Base-by-base conservation (phyloP, 768 basidiomycete genomes). In the Kwoniella sp. region DNA sequence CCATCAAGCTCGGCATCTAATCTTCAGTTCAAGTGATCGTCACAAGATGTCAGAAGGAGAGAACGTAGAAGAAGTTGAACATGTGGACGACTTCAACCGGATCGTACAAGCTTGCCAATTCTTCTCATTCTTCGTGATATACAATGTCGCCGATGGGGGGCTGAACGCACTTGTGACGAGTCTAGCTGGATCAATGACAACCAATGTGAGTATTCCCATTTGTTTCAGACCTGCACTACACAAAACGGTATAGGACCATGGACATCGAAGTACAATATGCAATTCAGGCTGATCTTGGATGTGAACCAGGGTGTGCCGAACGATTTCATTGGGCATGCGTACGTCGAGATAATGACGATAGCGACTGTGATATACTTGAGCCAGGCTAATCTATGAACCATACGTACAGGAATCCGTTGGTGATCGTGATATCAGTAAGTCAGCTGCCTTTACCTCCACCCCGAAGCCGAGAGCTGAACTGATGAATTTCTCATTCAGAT, bases 131-230 rank as follows among this genome's bases (percentile, higher is more conserved):
- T 70, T 77, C 49, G 69, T 73, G 9, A 63, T 79, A 36, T 79
- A 69, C 57, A 69, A 71, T 21, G 44, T 77, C 21, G 68, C 69
- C 10, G 71, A 76, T 57, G 71, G 72, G 7, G 77, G 77, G 22
- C 50, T 74, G 40, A 72, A 74, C 26, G 65, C 69, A 12, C 49
- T 68, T 12, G 61, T 70, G 44, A 78, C 69, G 36, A 67, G 67
- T 26, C 64, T 73, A 68, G 60, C 69, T 6, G 72, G 74, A 9
- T 65, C 72, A 4, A 77, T 79, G 78, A 65, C 61, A 17, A 70
- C 68, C 8, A 59, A 65, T 40, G 68, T 65, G 30, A 58, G 64
- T 19, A 33, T 13, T n/a, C n/a, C 26, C 3, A 25, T 33, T 13
- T 19, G 17, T 51, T n/a, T n/a, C n/a, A n/a, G n/a, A n/a, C n/a